Evolutionary conservation across 2,329 filamentous ascomycete genomes (phyloP), one percentile per base, ranked within the genome.

Genomic region (Metarhizium album): DNA sequence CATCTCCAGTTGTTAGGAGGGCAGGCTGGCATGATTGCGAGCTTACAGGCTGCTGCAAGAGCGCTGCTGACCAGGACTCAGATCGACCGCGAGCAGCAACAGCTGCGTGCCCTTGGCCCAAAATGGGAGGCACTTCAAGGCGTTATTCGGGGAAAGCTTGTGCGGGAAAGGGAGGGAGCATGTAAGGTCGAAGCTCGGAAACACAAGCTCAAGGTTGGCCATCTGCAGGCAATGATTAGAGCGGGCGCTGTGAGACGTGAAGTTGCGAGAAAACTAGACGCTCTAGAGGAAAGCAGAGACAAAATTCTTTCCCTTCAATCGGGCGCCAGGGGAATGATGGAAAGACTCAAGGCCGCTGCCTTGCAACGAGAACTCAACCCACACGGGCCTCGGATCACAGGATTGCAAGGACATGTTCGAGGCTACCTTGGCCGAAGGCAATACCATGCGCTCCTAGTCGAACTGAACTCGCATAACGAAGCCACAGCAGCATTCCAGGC

Each of bases 401-500:
- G 74, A 23, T 72, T 94, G 1, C 88, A 95, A 64, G 78, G 82
- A 20, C 72, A 76, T 43, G 76, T 79, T 24, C 78, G 87, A 55
- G 87, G 84, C n/a, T 80, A 73, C 58, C 64, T 84, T 16, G 76
- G 76, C 58, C 79, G 88, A 51, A 73, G 82, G 53, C 67, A 78
- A 45, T 78, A 85, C 35, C 69, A 71, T 46, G 72, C 75, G 2
- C 74, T 91, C 43, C 75, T 95, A 14, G 79, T 83, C 16, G 77
- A 86, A 42, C 78, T 97, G 24, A 72, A 82, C 48, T 80, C 82
- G 2, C 80, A 87, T 58, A 80, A 84, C 37, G 73, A 80, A 0
- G 78, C 83, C 54, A 79, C 90, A 38, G 70, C 81, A 23, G 71
- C 82, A 31, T 73, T 96, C 2, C 93, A 98, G 67, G 82, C 82